Evolutionary conservation across 768 basidiomycete species (phyloP).

Genomic region (Hypholoma sublateritium): DNA sequence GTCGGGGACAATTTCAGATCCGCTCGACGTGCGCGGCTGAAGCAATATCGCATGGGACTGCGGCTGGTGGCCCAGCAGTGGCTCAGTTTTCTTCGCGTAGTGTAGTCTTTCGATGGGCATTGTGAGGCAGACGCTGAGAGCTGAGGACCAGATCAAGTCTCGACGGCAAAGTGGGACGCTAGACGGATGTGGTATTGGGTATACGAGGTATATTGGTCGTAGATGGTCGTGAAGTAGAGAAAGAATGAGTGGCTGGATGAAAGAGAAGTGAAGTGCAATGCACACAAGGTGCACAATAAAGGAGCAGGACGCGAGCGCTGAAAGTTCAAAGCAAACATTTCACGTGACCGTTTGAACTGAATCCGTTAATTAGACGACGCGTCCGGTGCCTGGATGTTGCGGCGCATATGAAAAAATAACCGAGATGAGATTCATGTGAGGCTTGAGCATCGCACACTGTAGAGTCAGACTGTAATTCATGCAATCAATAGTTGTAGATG

Average conservation of each 20-base stretch:
- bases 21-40: background rate
- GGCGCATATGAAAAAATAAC: too few relatives aligned
- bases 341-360: background rate
- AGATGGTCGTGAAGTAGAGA: background rate
- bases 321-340: background rate
- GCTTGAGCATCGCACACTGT: too few relatives aligned
- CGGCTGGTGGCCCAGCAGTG: background rate
- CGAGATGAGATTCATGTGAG: too few relatives aligned
- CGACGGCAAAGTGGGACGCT: too few relatives aligned
- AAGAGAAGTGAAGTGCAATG: background rate
- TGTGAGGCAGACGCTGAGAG: background rate
- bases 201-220: background rate
- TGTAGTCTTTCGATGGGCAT: conserved; percentile 7
- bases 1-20: conserved; percentile 36
- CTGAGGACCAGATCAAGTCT: too few relatives aligned
- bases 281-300: background rate
- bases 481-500: background rate
- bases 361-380: too few relatives aligned
- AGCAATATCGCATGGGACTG: background rate
- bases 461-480: too few relatives aligned
- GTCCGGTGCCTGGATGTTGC: too few relatives aligned
- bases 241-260: background rate
- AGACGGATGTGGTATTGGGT: background rate
- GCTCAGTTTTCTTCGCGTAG: conserved; percentile 19
- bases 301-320: background rate